Percentiles rank a stretch among this genome's conserved stretches.
Conservation (phyloP, 2,329 filamentous ascomycete genomes). For the Rachicladosporium sp. region DNA sequence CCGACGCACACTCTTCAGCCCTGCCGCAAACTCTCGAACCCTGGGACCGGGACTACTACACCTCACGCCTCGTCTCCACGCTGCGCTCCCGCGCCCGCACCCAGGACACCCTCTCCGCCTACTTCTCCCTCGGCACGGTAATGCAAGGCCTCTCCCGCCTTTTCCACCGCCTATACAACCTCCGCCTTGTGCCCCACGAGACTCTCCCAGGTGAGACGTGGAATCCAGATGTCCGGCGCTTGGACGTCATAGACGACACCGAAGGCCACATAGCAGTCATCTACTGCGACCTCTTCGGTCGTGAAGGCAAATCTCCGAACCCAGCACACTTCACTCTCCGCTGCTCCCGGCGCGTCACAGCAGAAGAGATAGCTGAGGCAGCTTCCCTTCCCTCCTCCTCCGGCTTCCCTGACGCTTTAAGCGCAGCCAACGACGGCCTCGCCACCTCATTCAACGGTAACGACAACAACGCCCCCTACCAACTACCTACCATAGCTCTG, state of each 20-base stretch:
- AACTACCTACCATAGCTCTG: constrained; percentile 86
- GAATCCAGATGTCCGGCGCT: constrained; percentile 79
- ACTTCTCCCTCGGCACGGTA: constrained; percentile 90
- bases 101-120: constrained; percentile 63
- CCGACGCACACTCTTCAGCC: constrained; percentile 30
- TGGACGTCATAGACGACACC: constrained; percentile 83
- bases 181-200: constrained; percentile 75
- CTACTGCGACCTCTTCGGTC: constrained; percentile 91
- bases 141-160: constrained; percentile 92
- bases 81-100: constrained; percentile 41
- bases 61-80: constrained; percentile 34
- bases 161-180: constrained; percentile 79
- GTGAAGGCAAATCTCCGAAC: constrained; percentile 79
- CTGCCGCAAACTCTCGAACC: constrained; percentile 45
- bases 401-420: constrained; percentile 46
- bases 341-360: constrained; percentile 76
- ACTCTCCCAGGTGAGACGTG: constrained; percentile 80
- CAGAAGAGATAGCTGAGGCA: constrained; percentile 64
- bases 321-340: constrained; percentile 94
- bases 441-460: constrained; percentile 38
- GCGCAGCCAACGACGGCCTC: constrained; percentile 83
- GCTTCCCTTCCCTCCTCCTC: constrained; percentile 36
- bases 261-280: constrained; percentile 85
- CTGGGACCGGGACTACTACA: constrained; percentile 88
- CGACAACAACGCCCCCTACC: constrained; percentile 53